Evolutionary conservation across 1,284 basidiomycete species (phyloP).

Genomic region (Sanghuangporus weigelae): DNA sequence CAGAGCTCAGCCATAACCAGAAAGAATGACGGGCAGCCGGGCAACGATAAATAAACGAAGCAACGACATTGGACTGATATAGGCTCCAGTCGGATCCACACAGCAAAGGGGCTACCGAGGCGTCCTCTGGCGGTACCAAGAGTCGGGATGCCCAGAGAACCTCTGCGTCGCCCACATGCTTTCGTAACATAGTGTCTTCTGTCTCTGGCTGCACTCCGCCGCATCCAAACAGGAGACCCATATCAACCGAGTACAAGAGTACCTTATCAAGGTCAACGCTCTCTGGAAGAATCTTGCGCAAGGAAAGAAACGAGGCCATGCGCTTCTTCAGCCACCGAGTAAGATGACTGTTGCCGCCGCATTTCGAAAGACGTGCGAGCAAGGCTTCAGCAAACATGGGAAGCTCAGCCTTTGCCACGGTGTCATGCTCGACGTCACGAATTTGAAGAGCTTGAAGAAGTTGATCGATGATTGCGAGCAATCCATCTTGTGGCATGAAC

Average conservation of each 20-base stretch:
- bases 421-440: background rate
- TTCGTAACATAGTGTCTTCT: background rate
- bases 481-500: slow-evolving; percentile 7
- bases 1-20: slow-evolving; percentile 8
- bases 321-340: slow-evolving; percentile 3
- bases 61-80: slow-evolving; percentile 6
- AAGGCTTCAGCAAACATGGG: background rate
- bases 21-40: slow-evolving; percentile 3
- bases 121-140: background rate
- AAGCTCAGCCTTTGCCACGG: background rate
- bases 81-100: slow-evolving; percentile 8
- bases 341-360: background rate
- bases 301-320: background rate
- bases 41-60: slow-evolving; percentile 13
- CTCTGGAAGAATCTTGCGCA: background rate
- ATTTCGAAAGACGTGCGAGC: background rate
- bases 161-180: slow-evolving; percentile 5
- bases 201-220: background rate
- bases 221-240: slow-evolving; percentile 12
- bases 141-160: slow-evolving; percentile 12
- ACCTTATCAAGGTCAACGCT: slow-evolving; percentile 1
- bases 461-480: slow-evolving; percentile 3
- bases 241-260: slow-evolving; percentile 4
- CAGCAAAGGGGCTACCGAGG: slow-evolving; percentile 5
- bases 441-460: background rate